These are phyloP conservation scores for Bipolaris zeicola DNA, from an alignment of 2,329 filamentous ascomycete species.

Conservation along the genomic window DNA sequence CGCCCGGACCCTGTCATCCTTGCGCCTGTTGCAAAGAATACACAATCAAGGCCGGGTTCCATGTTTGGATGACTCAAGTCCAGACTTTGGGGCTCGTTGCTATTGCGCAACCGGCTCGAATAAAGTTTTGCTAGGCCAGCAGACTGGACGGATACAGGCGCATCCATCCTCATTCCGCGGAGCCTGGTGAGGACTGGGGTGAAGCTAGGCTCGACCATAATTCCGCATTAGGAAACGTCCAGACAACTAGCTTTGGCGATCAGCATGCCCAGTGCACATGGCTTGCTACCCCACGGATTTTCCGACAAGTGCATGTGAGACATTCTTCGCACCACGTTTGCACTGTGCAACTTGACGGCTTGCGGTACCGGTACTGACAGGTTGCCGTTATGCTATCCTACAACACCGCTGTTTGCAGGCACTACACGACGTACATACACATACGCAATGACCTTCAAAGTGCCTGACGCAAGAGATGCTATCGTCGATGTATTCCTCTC, in stretches of 20 bases:
- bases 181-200: neutral
- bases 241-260: neutral
- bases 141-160: neutral
- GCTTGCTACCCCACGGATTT: neutral
- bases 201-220: neutral
- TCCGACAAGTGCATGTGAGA: neutral
- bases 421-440: too few relatives aligned
- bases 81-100: neutral
- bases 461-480: too few relatives aligned
- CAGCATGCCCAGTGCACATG: neutral
- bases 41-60: neutral
- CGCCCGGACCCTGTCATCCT: constrained; percentile 7
- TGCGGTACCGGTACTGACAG: too few relatives aligned
- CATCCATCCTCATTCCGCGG: neutral
- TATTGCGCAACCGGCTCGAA: neutral
- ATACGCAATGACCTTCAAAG: too few relatives aligned
- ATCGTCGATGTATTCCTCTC: too few relatives aligned
- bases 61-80: neutral
- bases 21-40: neutral
- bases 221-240: neutral
- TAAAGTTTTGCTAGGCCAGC: neutral
- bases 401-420: too few relatives aligned
- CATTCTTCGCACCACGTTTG: neutral
- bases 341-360: too few relatives aligned
- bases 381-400: too few relatives aligned